A percentile compares a stretch with the other conserved stretches of the same genome.
These are phyloP conservation scores for Purpureocillium lavendulum DNA, from an alignment of 2,329 filamentous ascomycete genomes.

Conservation along the genomic window DNA sequence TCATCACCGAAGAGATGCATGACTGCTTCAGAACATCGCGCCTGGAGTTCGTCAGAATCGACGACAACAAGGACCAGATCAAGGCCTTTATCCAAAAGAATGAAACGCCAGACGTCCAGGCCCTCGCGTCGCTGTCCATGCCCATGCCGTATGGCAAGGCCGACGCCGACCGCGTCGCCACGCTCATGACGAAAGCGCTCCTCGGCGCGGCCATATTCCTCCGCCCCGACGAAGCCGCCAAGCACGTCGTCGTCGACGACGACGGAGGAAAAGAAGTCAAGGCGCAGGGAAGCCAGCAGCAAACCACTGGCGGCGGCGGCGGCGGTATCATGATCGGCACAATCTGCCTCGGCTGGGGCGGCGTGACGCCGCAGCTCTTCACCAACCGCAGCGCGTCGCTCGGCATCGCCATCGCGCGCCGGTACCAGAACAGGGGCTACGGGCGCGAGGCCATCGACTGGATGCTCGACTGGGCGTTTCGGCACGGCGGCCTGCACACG, in stretches of 20 bases:
- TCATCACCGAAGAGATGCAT: too few relatives aligned
- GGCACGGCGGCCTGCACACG: constrained; percentile 30
- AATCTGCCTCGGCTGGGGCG: constrained; percentile 9
- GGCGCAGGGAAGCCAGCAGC: background rate
- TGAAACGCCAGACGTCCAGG: constrained; percentile 7
- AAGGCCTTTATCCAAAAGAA: constrained; percentile 3
- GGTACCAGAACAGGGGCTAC: constrained; percentile 32
- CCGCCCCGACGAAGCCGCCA: background rate
- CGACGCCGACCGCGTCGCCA: constrained; percentile 5
- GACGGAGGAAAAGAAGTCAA: too few relatives aligned
- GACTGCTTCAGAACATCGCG: constrained; percentile 6
- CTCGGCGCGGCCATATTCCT: constrained; percentile 12
- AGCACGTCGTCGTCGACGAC: too few relatives aligned
- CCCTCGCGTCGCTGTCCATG: constrained; percentile 2
- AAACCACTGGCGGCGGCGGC: background rate
- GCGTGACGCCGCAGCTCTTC: constrained; percentile 2
- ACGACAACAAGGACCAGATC: constrained; percentile 7
- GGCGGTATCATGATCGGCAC: constrained; percentile 8
- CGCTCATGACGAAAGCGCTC: constrained; percentile 6
- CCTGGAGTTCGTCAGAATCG: constrained; percentile 8
- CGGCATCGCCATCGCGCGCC: constrained; percentile 23
- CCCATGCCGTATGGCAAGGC: constrained; percentile 3
- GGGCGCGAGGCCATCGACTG: constrained; percentile 36
- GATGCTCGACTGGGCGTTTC: constrained; percentile 36
- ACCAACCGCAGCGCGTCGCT: constrained; percentile 15